Conservation (phyloP, 495 filamentous ascomycete species). For the Baudoinia panamericana region DNA sequence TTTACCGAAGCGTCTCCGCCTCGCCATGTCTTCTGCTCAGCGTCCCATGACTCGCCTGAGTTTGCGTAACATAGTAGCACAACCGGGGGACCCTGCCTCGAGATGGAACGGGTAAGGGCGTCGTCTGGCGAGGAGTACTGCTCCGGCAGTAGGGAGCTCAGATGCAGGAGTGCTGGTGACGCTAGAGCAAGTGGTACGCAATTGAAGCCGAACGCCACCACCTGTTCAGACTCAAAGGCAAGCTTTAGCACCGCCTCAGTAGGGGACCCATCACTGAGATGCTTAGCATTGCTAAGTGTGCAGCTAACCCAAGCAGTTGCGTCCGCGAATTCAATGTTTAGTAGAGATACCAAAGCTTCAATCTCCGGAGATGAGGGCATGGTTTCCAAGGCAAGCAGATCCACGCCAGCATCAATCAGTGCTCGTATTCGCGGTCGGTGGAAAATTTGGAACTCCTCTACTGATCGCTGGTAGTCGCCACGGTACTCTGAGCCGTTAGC, state of each 20-base stretch:
- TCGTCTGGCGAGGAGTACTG: not conserved
- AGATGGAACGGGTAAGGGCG: no score
- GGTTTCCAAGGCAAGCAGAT: conserved; percentile 28
- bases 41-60: conserved; percentile 27
- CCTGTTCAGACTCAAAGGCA: conserved; percentile 2
- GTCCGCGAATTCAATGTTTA: conserved; percentile 21
- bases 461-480: conserved; percentile 21
- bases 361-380: conserved; percentile 23
- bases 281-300: conserved; percentile 17
- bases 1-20: not conserved
- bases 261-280: conserved; percentile 23
- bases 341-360: conserved; percentile 16
- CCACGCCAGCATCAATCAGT: conserved; percentile 23
- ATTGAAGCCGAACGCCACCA: conserved; percentile 27
- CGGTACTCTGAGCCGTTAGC: conserved; percentile 28
- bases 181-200: conserved; percentile 19
- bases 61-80: conserved; percentile 28
- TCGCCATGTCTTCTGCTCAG: conserved; percentile 18
- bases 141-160: conserved; percentile 2
- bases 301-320: conserved; percentile 22
- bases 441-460: conserved; percentile 19
- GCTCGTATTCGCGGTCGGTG: conserved; percentile 24
- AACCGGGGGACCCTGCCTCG: conserved; percentile 3
- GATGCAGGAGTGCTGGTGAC: conserved; percentile 11
- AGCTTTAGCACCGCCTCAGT: not conserved